phyloP scores from a whole-genome alignment of 805 yeast species.

The Grigorovia yakushimaensis region DNA sequence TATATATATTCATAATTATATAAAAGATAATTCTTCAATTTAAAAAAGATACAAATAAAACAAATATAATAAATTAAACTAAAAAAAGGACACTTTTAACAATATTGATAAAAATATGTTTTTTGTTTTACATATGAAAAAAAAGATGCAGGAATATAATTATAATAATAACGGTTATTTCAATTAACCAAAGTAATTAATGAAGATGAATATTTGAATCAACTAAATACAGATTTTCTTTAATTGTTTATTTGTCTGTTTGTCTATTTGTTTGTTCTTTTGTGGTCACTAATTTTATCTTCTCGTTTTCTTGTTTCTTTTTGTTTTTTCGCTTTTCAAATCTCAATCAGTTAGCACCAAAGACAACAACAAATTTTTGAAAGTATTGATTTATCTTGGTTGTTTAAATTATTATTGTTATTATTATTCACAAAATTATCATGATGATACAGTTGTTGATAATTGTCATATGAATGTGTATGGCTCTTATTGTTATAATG shows the following conservation, averaged over 20 bases:
- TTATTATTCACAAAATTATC: conserved; percentile 1
- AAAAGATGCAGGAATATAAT: background rate
- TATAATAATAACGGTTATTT: background rate
- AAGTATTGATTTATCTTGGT: conserved; percentile 10
- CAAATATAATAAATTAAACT: background rate
- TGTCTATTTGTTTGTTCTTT: background rate
- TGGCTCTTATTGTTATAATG: background rate
- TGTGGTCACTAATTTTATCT: too few relatives aligned
- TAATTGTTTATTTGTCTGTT: background rate
- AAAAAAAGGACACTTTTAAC: background rate
- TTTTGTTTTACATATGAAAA: background rate
- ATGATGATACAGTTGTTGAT: background rate
- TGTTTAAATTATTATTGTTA: conserved; percentile 6
- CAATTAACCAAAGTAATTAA: background rate
- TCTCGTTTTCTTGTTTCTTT: background rate
- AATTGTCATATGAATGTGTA: background rate
- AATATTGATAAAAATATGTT: background rate
- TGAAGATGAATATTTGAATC: background rate
- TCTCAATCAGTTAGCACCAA: conserved; percentile 8
- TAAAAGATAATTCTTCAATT: background rate
- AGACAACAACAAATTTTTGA: conserved; percentile 17
- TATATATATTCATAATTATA: background rate
- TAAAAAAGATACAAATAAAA: background rate
- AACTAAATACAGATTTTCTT: background rate
- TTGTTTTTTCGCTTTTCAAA: background rate